Evolutionary conservation across 495 filamentous ascomycete genomes (phyloP).

Genomic region (Penicillium nucicola): DNA sequence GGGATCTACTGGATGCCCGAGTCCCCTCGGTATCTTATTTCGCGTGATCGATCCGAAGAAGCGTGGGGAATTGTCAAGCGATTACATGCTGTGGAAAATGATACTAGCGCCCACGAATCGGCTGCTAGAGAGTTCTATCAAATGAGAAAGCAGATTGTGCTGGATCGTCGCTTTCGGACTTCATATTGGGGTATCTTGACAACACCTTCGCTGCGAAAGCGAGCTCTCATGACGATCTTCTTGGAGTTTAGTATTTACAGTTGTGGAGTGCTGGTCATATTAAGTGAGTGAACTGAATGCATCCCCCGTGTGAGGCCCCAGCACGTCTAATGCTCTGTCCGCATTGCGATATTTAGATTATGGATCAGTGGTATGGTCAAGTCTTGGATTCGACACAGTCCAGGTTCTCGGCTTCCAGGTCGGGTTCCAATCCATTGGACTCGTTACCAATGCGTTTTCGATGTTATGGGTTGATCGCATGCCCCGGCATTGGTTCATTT

Average conservation of each 20-base stretch:
- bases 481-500: not conserved
- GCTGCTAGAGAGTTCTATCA: conserved; percentile 8
- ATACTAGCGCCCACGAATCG: not conserved
- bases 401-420: conserved; percentile 1
- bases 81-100: not conserved
- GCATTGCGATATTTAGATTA: not conserved
- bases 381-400: conserved; percentile 3
- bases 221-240: not conserved
- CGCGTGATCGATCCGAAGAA: not conserved
- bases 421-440: not conserved
- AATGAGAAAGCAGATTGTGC: conserved; percentile 2
- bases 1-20: conserved; percentile 5
- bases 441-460: not conserved
- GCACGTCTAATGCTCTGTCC: not conserved
- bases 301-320: no score
- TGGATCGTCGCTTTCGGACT: conserved; percentile 1
- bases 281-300: no score
- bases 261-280: not conserved
- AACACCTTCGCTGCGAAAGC: not conserved
- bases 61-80: not conserved
- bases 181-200: not conserved
- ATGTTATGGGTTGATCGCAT: not conserved
- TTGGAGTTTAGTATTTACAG: not conserved
- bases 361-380: conserved; percentile 3
- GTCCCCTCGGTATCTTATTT: conserved; percentile 3